phyloP scores from a whole-genome alignment of 2,329 filamentous ascomycete genomes.

The Pseudogymnoascus sp. region DNA sequence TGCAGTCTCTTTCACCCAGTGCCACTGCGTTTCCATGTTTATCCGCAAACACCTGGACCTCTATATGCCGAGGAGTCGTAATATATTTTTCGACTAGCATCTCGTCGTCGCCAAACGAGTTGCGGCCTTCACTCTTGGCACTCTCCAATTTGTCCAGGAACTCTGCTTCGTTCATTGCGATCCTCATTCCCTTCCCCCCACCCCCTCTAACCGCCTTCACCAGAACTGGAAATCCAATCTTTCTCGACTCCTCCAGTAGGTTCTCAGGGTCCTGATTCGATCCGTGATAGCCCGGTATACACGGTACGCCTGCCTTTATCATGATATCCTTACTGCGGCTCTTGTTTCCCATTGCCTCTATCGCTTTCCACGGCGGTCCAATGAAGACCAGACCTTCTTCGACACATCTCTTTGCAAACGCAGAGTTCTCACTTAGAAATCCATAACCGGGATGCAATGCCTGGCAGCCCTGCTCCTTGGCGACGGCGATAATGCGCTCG shows the following conservation, averaged over 20 bases:
- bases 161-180: conserved; percentile 58
- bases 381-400: conserved; percentile 91
- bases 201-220: conserved; percentile 75
- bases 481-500: conserved; percentile 81
- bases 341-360: conserved; percentile 88
- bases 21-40: conserved; percentile 68
- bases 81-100: conserved; percentile 83
- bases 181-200: conserved; percentile 78
- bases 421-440: conserved; percentile 88
- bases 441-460: conserved; percentile 95
- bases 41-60: conserved; percentile 87
- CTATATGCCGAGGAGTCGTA: conserved; percentile 70
- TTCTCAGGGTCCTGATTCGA: conserved; percentile 61
- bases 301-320: conserved; percentile 87
- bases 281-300: conserved; percentile 93
- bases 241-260: conserved; percentile 59
- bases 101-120: conserved; percentile 75
- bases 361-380: conserved; percentile 75
- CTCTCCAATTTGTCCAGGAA: conserved; percentile 62
- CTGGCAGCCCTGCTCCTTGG: conserved; percentile 76
- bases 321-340: conserved; percentile 93
- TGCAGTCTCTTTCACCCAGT: conserved; percentile 84
- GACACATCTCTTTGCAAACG: conserved; percentile 79
- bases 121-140: conserved; percentile 66
- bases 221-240: conserved; percentile 61